These are phyloP conservation scores for Xylaria telfairii DNA, from an alignment of 495 filamentous ascomycete genomes.

Conservation along the genomic window DNA sequence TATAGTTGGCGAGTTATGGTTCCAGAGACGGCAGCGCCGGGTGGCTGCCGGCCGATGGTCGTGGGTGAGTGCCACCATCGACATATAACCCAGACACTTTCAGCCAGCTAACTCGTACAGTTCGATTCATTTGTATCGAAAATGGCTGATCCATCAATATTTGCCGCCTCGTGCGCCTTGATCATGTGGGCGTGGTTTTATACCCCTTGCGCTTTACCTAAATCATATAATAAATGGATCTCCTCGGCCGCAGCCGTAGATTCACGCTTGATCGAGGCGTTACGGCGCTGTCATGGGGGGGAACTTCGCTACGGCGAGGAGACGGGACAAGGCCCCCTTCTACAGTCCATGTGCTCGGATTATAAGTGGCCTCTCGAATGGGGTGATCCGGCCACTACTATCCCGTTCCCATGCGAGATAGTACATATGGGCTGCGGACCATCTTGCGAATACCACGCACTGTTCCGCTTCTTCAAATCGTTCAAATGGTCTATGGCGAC, in stretches of 20 bases:
- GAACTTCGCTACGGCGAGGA: slow-evolving; percentile 78
- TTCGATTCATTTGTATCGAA: slow-evolving; percentile 58
- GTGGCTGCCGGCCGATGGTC: slow-evolving; percentile 55
- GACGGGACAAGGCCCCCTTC: slow-evolving; percentile 72
- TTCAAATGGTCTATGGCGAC: slow-evolving; percentile 79
- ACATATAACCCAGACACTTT: neutral
- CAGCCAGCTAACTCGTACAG: slow-evolving; percentile 31
- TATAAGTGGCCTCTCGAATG: slow-evolving; percentile 70
- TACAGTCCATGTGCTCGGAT: slow-evolving; percentile 78
- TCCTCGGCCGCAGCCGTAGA: slow-evolving; percentile 80
- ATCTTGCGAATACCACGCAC: slow-evolving; percentile 79
- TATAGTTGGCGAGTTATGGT: slow-evolving; percentile 70
- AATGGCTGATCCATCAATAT: slow-evolving; percentile 72
- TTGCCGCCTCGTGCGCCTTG: slow-evolving; percentile 75
- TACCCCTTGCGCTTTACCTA: slow-evolving; percentile 69
- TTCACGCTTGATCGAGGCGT: slow-evolving; percentile 72
- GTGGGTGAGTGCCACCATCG: slow-evolving; percentile 35
- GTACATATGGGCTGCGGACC: slow-evolving; percentile 83
- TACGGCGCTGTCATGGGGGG: slow-evolving; percentile 69
- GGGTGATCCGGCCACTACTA: slow-evolving; percentile 76
- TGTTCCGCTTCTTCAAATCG: slow-evolving; percentile 70
- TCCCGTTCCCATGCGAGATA: slow-evolving; percentile 85
- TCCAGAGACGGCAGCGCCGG: slow-evolving; percentile 47
- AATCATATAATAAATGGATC: slow-evolving; percentile 87
- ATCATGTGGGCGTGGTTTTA: slow-evolving; percentile 96